Evolutionary conservation across 306 rosid species (phyloP).

Genomic region (Cercis canadensis): DNA sequence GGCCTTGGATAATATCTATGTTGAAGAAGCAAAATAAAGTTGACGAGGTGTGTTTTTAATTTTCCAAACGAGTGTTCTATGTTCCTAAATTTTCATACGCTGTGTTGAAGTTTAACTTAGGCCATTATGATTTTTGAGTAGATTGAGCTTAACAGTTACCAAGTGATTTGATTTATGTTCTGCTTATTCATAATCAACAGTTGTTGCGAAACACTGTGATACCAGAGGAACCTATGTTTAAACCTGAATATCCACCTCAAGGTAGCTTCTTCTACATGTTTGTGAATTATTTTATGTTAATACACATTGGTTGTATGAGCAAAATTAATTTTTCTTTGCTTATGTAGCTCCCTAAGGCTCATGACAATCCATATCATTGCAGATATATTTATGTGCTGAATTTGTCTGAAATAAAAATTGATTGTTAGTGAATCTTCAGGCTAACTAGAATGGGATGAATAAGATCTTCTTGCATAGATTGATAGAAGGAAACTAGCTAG

Average conservation of each 20-base stretch:
- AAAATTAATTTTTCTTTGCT: neutral
- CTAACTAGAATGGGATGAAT: conserved; percentile 22
- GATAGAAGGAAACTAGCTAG: neutral
- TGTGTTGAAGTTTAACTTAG: conserved; percentile 11
- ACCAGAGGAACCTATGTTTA: conserved; percentile 92
- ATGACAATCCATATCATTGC: neutral
- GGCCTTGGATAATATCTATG: conserved; percentile 53
- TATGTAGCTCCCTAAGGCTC: neutral
- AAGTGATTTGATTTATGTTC: conserved; percentile 19
- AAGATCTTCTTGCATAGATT: neutral
- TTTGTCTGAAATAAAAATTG: conserved; percentile 20
- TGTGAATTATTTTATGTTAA: conserved; percentile 18
- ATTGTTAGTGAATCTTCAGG: conserved; percentile 14
- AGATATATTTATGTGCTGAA: neutral
- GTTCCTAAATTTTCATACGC: conserved; percentile 5
- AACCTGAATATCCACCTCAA: conserved; percentile 96
- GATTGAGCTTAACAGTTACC: neutral
- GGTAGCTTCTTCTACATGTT: conserved; percentile 50
- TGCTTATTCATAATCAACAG: conserved; percentile 44
- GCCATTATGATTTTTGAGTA: neutral
- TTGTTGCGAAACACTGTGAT: conserved; percentile 71
- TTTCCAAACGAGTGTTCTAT: conserved; percentile 3
- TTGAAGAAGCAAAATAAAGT: conserved; percentile 77
- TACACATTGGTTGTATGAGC: neutral
- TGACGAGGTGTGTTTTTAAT: conserved; percentile 55